A percentile compares a stretch with the other conserved stretches of the same genome.
Conservation (phyloP, 2,329 filamentous ascomycete genomes). For the Beauveria brongniartii region DNA sequence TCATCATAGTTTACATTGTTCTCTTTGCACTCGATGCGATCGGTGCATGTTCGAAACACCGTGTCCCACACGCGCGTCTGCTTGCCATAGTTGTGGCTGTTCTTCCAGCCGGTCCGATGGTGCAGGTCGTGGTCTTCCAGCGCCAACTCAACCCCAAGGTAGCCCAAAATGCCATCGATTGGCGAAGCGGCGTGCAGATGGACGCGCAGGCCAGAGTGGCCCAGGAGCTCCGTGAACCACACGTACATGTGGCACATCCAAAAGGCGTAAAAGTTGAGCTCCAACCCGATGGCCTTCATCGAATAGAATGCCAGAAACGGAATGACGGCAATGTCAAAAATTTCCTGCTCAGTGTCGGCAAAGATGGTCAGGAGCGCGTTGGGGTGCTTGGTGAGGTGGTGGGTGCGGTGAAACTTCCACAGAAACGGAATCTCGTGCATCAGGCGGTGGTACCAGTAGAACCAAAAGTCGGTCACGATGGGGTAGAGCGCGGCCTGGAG, state of each 20-base stretch:
- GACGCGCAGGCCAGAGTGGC: slow-evolving; percentile 32
- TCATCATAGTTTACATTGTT: slow-evolving; percentile 4
- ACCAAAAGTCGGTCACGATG: slow-evolving; percentile 33
- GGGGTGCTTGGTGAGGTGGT: slow-evolving; percentile 37
- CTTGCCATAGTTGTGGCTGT: slow-evolving; percentile 10
- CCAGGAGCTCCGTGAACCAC: slow-evolving; percentile 30
- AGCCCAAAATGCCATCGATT: slow-evolving; percentile 25
- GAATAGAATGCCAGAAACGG: slow-evolving; percentile 30
- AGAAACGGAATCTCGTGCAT: slow-evolving; percentile 32
- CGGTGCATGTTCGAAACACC: not conserved
- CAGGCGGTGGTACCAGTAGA: slow-evolving; percentile 32
- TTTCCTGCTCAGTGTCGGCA: slow-evolving; percentile 33
- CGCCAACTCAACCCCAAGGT: slow-evolving; percentile 26
- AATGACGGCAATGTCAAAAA: slow-evolving; percentile 33
- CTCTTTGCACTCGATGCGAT: slow-evolving; percentile 4
- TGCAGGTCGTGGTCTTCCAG: slow-evolving; percentile 36
- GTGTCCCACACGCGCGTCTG: slow-evolving; percentile 6
- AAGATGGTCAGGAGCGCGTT: slow-evolving; percentile 31
- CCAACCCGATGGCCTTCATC: slow-evolving; percentile 26
- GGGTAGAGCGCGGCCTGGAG: slow-evolving; percentile 25
- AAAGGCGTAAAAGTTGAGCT: slow-evolving; percentile 38
- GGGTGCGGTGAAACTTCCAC: slow-evolving; percentile 33
- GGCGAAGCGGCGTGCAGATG: slow-evolving; percentile 26
- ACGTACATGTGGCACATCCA: slow-evolving; percentile 38
- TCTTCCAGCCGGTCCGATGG: slow-evolving; percentile 28